Percentiles rank a stretch among this genome's conserved stretches.
Conservation (phyloP, 2,329 filamentous ascomycete species). For the Trichoderma guizhouense region DNA sequence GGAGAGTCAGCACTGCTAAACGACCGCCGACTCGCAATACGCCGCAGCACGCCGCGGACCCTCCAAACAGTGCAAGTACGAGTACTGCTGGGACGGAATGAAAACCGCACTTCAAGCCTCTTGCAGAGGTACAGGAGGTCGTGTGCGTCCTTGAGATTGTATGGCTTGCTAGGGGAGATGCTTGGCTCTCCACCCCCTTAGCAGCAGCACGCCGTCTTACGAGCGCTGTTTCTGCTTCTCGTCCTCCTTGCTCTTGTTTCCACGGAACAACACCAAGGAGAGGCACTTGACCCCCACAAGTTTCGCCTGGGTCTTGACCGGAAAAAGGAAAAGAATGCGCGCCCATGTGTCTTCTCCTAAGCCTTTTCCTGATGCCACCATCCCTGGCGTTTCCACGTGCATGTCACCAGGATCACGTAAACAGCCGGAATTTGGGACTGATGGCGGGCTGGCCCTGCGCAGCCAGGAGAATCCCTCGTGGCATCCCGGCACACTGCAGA, state of each 20-base stretch:
- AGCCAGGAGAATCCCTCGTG: conserved; percentile 18
- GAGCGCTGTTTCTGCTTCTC: neutral
- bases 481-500: conserved; percentile 16
- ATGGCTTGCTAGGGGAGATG: neutral
- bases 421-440: conserved; percentile 7
- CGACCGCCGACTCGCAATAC: neutral
- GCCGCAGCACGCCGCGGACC: neutral
- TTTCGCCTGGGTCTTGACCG: conserved; percentile 2
- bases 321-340: conserved; percentile 18
- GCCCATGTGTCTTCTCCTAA: neutral
- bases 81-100: neutral
- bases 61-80: neutral
- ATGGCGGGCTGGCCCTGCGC: neutral
- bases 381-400: conserved; percentile 17
- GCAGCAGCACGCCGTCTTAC: neutral
- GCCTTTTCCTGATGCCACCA: neutral
- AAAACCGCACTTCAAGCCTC: neutral
- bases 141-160: neutral
- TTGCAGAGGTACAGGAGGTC: neutral
- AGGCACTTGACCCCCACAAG: neutral
- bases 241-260: neutral
- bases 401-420: conserved; percentile 15
- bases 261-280: neutral
- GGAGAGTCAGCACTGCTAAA: neutral
- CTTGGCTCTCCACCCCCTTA: neutral